Base-by-base conservation (phyloP, 306 rosid genomes). In the Castanea mollissima region DNA sequence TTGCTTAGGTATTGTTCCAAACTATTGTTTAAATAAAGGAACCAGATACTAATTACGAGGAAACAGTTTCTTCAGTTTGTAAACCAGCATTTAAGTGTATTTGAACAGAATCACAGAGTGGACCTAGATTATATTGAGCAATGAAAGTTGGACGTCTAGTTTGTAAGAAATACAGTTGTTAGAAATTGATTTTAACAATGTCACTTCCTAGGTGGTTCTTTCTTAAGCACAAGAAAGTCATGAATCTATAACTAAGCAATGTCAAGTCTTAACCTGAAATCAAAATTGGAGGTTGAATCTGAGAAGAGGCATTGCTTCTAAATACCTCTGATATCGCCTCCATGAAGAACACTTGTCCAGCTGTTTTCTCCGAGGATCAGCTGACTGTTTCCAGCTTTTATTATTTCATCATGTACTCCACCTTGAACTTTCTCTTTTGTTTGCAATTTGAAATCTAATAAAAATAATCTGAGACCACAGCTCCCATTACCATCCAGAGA, bases 401-500 rank as follows among this genome's bases (percentile, higher is more conserved):
- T 64, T 34, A 78, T 57, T 55, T 71, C 76, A 70, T 32, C 56
- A 74, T 23, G 69, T 69, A 76, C 73, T 41, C 32, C 55, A 12
- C 51, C 41, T 14, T 18, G 41, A 64, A 49, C 65, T 49, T 71
- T 59, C 32, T 74, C 56, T 32, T 73, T 23, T 72, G 52, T 63
- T 54, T 75, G 75, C 16, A 58, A 46, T 49, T 70, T 35, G 77
- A 69, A 41, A 52, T 68, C 31, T 75, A 78, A 31, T 68, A 35
- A 34, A 63, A 44, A 73, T 73, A 68, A 71, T 20, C 62, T 63
- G 55, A 55, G 49, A 71, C 79, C 74, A 81, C 73, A 71, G 62
- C 76, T 67, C 62, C 70, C 78, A 52, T 25, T 19, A 55, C 58
- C 19, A 10, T 41, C 16, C 25, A 38, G 56, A 69, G n/a, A 35